A percentile compares a stretch with the other conserved stretches of the same genome.
These are phyloP conservation scores for Hypoxylon sp. DNA, from an alignment of 2,329 filamentous ascomycete genomes.

Conservation along the genomic window DNA sequence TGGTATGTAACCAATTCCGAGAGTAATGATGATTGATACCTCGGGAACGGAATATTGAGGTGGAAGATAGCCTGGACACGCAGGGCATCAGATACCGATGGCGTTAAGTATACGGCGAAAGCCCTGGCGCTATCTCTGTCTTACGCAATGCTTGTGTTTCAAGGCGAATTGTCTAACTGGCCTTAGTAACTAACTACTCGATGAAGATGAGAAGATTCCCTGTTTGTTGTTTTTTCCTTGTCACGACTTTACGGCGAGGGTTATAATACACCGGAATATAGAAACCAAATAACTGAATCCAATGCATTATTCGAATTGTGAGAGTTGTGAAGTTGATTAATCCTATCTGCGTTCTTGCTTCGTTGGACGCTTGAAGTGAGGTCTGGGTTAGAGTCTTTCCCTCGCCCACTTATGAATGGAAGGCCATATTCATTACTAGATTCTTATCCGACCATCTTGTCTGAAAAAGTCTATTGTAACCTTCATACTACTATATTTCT, in stretches of 20 bases:
- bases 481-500: too few relatives aligned
- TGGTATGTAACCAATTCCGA: conserved; percentile 35
- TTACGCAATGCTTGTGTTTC: too few relatives aligned
- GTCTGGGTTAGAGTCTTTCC: too few relatives aligned
- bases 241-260: conserved; percentile 50
- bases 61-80: conserved; percentile 29
- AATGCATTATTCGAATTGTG: too few relatives aligned
- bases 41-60: conserved; percentile 41
- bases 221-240: conserved; percentile 42
- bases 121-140: conserved; percentile 28
- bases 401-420: too few relatives aligned
- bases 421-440: too few relatives aligned
- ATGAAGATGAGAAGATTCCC: conserved; percentile 39
- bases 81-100: conserved; percentile 21
- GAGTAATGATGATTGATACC: conserved; percentile 47
- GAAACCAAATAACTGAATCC: conserved; percentile 35
- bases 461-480: too few relatives aligned
- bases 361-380: too few relatives aligned
- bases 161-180: conserved; percentile 33
- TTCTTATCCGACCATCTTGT: too few relatives aligned
- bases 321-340: too few relatives aligned
- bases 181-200: conserved; percentile 35
- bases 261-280: conserved; percentile 47
- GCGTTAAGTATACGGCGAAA: conserved; percentile 33
- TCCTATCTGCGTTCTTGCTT: too few relatives aligned